A percentile compares a stretch with the other conserved stretches of the same genome.
phyloP scores from a whole-genome alignment of 2,329 filamentous ascomycete species.

The Ophiostoma triangulosporum region DNA sequence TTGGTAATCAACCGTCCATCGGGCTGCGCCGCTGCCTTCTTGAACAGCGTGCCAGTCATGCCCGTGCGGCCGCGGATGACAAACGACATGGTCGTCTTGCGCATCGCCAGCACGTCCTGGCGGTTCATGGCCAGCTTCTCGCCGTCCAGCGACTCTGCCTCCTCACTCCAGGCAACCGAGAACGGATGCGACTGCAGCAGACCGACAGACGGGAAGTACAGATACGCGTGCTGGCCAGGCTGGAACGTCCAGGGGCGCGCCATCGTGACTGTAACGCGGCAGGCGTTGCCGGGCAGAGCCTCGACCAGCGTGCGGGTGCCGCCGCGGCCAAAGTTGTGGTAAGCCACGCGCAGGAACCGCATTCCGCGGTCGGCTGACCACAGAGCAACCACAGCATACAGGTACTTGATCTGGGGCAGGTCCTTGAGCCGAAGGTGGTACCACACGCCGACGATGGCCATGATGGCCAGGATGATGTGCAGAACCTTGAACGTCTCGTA shows the following conservation, averaged over 20 bases:
- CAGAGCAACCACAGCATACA: slow-evolving; percentile 48
- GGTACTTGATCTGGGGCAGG: slow-evolving; percentile 42
- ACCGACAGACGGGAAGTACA: slow-evolving; percentile 62
- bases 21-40: slow-evolving; percentile 48
- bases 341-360: slow-evolving; percentile 46
- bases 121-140: slow-evolving; percentile 47
- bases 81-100: slow-evolving; percentile 55
- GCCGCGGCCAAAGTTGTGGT: slow-evolving; percentile 53
- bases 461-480: slow-evolving; percentile 51
- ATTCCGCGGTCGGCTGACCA: slow-evolving; percentile 52
- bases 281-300: slow-evolving; percentile 61
- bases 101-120: slow-evolving; percentile 44
- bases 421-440: slow-evolving; percentile 46
- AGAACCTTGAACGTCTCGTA: slow-evolving; percentile 66
- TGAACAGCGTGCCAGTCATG: slow-evolving; percentile 56
- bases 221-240: slow-evolving; percentile 65
- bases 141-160: slow-evolving; percentile 35
- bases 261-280: slow-evolving; percentile 59
- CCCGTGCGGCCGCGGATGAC: slow-evolving; percentile 62
- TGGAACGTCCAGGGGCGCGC: slow-evolving; percentile 64
- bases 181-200: slow-evolving; percentile 68
- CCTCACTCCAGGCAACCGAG: slow-evolving; percentile 65
- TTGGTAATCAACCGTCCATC: slow-evolving; percentile 48
- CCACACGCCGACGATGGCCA: slow-evolving; percentile 51
- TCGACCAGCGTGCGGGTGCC: slow-evolving; percentile 59